A percentile compares a stretch with the other conserved stretches of the same genome.
Evolutionary conservation across 2,329 filamentous ascomycete species (phyloP).

Genomic region (Fusarium pseudonygamai): DNA sequence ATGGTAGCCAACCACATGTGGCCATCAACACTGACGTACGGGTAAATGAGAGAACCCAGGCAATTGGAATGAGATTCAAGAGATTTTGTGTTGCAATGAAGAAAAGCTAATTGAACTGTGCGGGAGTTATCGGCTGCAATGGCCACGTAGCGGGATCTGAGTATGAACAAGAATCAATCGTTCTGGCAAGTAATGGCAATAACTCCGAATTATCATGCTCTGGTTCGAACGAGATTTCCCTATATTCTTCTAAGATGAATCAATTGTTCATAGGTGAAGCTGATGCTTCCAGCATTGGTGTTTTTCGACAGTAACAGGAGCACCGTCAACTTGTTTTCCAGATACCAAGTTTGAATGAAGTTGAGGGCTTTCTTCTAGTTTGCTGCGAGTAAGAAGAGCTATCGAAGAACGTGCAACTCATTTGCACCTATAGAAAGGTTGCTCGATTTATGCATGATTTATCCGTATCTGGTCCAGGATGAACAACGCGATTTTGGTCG

Average conservation of each 20-base stretch:
- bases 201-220: neutral
- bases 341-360: neutral
- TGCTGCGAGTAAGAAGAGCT: neutral
- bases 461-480: neutral
- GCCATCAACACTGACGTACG: conserved; percentile 30
- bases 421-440: neutral
- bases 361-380: neutral
- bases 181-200: neutral
- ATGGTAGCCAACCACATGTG: conserved; percentile 39
- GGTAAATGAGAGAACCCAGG: conserved; percentile 3
- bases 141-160: neutral
- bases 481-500: neutral
- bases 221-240: neutral
- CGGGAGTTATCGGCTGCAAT: conserved; percentile 23
- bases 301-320: neutral
- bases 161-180: neutral
- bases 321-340: neutral
- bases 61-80: conserved; percentile 1
- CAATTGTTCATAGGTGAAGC: neutral
- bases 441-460: neutral
- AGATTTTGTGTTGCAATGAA: neutral
- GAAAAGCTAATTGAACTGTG: neutral
- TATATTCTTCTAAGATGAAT: neutral
- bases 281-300: neutral
- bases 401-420: neutral